Conservation (phyloP, 2,329 filamentous ascomycete species). For the Epichloe uncinata region DNA sequence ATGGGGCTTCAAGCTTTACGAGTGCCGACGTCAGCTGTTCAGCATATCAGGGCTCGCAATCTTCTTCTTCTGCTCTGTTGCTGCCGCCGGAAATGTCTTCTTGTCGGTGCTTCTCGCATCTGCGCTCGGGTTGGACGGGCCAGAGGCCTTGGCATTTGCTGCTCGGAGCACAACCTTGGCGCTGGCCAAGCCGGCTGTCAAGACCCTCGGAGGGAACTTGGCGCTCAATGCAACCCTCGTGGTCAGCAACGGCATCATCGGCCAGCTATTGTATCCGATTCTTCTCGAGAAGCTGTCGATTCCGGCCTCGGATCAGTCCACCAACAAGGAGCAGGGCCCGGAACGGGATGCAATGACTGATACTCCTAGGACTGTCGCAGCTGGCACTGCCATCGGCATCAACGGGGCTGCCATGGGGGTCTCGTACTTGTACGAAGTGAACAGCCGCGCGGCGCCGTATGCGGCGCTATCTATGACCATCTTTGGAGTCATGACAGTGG, state of each 20-base stretch:
- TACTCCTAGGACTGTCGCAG: conserved; percentile 27
- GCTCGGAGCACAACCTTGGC: conserved; percentile 39
- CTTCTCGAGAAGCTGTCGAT: conserved; percentile 18
- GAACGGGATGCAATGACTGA: conserved; percentile 10
- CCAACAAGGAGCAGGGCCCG: neutral
- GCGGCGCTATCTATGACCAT: conserved; percentile 44
- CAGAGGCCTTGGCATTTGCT: conserved; percentile 31
- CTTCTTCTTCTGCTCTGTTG: conserved; percentile 20
- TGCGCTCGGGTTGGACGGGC: conserved; percentile 21
- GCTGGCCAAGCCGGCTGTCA: conserved; percentile 33
- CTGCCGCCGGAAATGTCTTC: conserved; percentile 29
- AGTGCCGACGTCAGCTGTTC: conserved; percentile 32
- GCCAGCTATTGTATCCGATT: conserved; percentile 26
- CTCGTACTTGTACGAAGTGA: conserved; percentile 40
- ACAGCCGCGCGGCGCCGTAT: conserved; percentile 39
- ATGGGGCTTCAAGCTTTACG: conserved; percentile 41
- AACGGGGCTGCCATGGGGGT: conserved; percentile 49
- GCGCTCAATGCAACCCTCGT: conserved; percentile 37
- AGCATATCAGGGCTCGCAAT: conserved; percentile 28
- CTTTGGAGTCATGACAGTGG: conserved; percentile 42
- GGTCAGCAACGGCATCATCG: conserved; percentile 36
- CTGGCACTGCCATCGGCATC: conserved; percentile 40
- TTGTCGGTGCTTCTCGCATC: conserved; percentile 24
- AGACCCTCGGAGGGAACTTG: conserved; percentile 29
- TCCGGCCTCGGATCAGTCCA: neutral